phyloP scores from a whole-genome alignment of 768 basidiomycete species.

The Boletus subcaerulescens region DNA sequence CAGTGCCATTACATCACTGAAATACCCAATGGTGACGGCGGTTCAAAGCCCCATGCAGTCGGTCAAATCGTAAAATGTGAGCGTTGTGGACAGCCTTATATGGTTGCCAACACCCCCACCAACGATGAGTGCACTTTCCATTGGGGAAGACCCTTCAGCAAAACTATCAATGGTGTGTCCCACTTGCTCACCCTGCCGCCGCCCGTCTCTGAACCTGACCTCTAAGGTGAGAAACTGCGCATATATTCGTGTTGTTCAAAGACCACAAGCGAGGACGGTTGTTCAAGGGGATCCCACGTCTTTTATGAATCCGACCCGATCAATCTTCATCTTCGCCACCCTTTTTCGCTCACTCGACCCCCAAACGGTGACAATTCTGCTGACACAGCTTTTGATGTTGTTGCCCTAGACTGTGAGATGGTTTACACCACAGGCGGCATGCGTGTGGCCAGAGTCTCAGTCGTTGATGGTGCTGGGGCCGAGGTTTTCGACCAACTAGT shows the following conservation, averaged over 20 bases:
- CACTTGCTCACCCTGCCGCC: not conserved
- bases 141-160: conserved; percentile 71
- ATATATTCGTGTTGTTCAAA: conserved; percentile 80
- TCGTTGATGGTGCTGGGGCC: conserved; percentile 73
- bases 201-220: conserved; percentile 1
- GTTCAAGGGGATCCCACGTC: conserved; percentile 80
- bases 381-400: conserved; percentile 63
- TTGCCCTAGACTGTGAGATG: conserved; percentile 96
- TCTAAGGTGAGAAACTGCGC: conserved; percentile 63
- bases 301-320: conserved; percentile 75
- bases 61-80: conserved; percentile 71
- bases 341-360: conserved; percentile 56
- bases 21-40: conserved; percentile 66
- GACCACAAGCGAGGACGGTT: conserved; percentile 58
- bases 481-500: conserved; percentile 82
- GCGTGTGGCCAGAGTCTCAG: conserved; percentile 86
- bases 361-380: conserved; percentile 6
- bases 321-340: conserved; percentile 68
- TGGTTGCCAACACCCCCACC: conserved; percentile 58
- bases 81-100: conserved; percentile 68
- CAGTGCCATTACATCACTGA: conserved; percentile 71
- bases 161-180: conserved; percentile 60
- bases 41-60: conserved; percentile 56
- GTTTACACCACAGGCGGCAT: conserved; percentile 92
- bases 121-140: conserved; percentile 74